Percentiles rank a stretch among this genome's conserved stretches.
Conservation (phyloP, 1,284 basidiomycete species). For the Retiboletus fuscus region DNA sequence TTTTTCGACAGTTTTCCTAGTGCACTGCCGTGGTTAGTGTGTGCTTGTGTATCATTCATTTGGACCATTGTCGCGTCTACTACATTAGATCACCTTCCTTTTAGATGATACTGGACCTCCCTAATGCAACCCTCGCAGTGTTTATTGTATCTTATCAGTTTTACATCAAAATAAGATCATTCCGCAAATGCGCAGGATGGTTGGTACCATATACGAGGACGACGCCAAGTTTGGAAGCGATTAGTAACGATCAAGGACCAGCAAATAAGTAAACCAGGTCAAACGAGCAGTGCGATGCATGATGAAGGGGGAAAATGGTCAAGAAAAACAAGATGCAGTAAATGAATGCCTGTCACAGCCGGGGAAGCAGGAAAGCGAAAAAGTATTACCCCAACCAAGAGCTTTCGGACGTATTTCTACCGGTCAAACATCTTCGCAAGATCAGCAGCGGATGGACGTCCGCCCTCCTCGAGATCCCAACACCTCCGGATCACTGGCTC, state of each 20-base stretch:
- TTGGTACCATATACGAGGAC: no score
- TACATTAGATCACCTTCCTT: no score
- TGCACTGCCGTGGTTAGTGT: conserved; percentile 21
- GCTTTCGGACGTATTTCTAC: not conserved
- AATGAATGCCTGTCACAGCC: conserved; percentile 7
- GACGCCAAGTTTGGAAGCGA: no score
- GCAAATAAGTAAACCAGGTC: not conserved
- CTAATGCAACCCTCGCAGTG: no score
- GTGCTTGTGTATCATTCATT: no score
- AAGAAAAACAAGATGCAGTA: not conserved
- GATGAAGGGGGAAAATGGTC: not conserved
- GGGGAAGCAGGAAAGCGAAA: not conserved
- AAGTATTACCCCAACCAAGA: not conserved
- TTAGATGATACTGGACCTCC: no score
- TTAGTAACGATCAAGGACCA: not conserved
- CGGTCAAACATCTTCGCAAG: conserved; percentile 31
- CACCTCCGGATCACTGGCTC: conserved; percentile 34
- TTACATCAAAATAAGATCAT: no score
- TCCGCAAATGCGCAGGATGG: no score
- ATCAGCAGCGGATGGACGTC: conserved; percentile 33
- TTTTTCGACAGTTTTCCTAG: not conserved
- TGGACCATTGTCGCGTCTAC: no score
- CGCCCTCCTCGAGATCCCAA: conserved; percentile 36
- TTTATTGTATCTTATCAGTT: no score
- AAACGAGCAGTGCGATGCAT: not conserved